Evolutionary conservation across 306 rosid genomes (phyloP).

Genomic region (Mimosa pudica): DNA sequence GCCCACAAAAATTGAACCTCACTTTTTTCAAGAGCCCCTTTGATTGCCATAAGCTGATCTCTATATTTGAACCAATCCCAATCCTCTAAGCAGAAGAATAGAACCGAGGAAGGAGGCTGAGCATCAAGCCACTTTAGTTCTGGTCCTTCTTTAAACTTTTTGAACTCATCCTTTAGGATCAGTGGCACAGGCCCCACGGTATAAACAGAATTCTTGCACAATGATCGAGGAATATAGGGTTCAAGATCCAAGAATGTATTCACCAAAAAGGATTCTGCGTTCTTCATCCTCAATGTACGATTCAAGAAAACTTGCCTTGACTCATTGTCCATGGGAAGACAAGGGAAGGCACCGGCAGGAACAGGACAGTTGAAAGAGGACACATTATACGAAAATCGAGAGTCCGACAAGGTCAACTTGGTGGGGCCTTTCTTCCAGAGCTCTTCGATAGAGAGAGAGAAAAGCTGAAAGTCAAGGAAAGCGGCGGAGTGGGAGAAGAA

Average conservation of each 20-base stretch:
- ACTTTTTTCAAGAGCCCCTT: background rate
- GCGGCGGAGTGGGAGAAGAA: conserved; percentile 36
- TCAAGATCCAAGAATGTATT: conserved; percentile 47
- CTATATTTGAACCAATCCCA: background rate
- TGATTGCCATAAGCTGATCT: background rate
- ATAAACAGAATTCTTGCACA: conserved; percentile 20
- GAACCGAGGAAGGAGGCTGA: conserved; percentile 41
- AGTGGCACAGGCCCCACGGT: conserved; percentile 46
- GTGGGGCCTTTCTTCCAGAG: background rate
- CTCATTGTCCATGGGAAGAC: background rate
- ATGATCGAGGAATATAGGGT: conserved; percentile 17
- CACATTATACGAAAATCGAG: background rate
- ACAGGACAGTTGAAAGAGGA: conserved; percentile 5
- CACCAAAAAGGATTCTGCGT: conserved; percentile 39
- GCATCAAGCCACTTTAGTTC: conserved; percentile 47
- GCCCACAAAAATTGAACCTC: conserved; percentile 1
- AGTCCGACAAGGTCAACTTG: background rate
- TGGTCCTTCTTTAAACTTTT: background rate
- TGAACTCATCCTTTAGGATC: background rate
- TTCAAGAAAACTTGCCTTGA: background rate
- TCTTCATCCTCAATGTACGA: background rate
- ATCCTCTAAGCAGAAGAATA: conserved; percentile 37
- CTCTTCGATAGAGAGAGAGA: conserved; percentile 29
- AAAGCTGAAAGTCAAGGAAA: conserved; percentile 26
- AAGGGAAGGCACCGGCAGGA: conserved; percentile 34